A percentile compares a stretch with the other conserved stretches of the same genome.
These are phyloP conservation scores for Trametes villosa DNA, from an alignment of 768 basidiomycete genomes.

Conservation along the genomic window DNA sequence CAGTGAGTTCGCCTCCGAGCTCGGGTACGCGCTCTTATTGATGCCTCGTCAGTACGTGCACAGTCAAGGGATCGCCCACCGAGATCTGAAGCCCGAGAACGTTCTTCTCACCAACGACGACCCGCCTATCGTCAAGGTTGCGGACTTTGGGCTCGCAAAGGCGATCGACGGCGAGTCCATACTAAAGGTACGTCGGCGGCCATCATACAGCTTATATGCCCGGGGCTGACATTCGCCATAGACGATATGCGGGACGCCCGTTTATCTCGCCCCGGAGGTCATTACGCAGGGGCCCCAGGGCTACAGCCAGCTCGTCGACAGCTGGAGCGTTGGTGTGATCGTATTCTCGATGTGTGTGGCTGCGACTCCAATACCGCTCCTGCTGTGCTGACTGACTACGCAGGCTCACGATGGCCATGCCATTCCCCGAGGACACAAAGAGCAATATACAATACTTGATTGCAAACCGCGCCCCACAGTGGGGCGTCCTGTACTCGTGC, in stretches of 20 bases:
- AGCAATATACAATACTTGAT: slow-evolving; percentile 57
- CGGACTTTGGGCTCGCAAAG: slow-evolving; percentile 96
- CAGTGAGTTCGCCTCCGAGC: slow-evolving; percentile 46
- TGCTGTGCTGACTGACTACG: neutral
- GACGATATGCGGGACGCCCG: slow-evolving; percentile 96
- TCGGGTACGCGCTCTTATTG: slow-evolving; percentile 42
- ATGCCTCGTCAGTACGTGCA: slow-evolving; percentile 64
- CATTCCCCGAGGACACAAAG: slow-evolving; percentile 79
- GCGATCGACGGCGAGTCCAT: slow-evolving; percentile 75
- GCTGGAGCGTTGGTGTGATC: slow-evolving; percentile 95
- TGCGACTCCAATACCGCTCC: neutral
- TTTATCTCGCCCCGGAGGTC: slow-evolving; percentile 92
- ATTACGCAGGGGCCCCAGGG: slow-evolving; percentile 65
- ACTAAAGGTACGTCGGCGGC: slow-evolving; percentile 50
- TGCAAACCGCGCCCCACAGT: slow-evolving; percentile 60
- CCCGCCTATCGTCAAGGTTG: slow-evolving; percentile 81
- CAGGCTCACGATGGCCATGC: slow-evolving; percentile 76
- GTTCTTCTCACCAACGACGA: slow-evolving; percentile 72
- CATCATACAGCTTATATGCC: slow-evolving; percentile 46
- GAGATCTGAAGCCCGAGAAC: slow-evolving; percentile 95
- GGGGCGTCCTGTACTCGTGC: slow-evolving; percentile 48
- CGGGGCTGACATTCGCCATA: slow-evolving; percentile 53
- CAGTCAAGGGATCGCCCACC: slow-evolving; percentile 77
- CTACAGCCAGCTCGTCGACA: slow-evolving; percentile 87
- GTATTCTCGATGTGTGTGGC: slow-evolving; percentile 78